These are phyloP conservation scores for Fistulinella prunicolor DNA, from an alignment of 768 basidiomycete species.

Conservation along the genomic window DNA sequence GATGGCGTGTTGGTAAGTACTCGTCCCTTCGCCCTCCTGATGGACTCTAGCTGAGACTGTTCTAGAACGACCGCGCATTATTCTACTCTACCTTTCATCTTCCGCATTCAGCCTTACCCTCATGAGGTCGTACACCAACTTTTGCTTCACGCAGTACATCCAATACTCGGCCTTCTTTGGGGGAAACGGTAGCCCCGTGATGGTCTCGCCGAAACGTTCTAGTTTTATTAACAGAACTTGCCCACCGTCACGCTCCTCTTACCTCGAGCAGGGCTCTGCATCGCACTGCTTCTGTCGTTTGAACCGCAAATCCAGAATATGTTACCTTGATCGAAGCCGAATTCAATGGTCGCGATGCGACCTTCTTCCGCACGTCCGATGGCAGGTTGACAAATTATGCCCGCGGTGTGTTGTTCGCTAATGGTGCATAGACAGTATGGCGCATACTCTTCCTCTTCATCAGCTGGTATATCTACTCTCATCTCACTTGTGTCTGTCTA, in stretches of 20 bases:
- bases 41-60: conserved; percentile 2
- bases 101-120: conserved; percentile 72
- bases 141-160: conserved; percentile 80
- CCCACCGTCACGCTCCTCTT: conserved; percentile 80
- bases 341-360: conserved; percentile 55
- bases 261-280: conserved; percentile 73
- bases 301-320: conserved; percentile 45
- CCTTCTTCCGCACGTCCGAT: conserved; percentile 64
- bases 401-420: conserved; percentile 74
- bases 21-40: conserved; percentile 19
- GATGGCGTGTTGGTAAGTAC: conserved; percentile 78
- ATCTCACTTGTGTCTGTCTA: neutral
- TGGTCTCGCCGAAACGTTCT: conserved; percentile 79
- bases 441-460: conserved; percentile 60
- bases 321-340: conserved; percentile 48
- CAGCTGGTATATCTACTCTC: conserved; percentile 51
- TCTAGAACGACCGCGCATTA: conserved; percentile 79
- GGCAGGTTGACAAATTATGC: conserved; percentile 75
- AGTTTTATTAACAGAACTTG: conserved; percentile 80
- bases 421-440: conserved; percentile 81
- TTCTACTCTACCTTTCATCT: conserved; percentile 81
- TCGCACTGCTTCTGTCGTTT: conserved; percentile 73
- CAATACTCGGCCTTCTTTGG: conserved; percentile 65
- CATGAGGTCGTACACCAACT: conserved; percentile 78
- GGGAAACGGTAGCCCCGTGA: conserved; percentile 48